Conservation (phyloP, 257 asterid genomes). For the Lantana camara region DNA sequence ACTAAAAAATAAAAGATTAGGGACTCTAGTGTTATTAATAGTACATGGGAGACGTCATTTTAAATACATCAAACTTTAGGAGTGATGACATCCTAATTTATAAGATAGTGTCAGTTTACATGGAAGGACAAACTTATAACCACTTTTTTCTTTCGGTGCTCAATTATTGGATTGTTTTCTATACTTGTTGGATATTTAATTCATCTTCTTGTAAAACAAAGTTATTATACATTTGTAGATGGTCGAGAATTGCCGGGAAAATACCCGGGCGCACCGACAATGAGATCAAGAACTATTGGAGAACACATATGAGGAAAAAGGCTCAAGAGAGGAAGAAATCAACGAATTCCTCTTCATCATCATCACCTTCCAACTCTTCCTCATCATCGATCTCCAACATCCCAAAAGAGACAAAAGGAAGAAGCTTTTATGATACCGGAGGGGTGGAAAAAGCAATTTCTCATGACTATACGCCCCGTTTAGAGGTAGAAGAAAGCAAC, state of each 20-base stretch:
- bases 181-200: neutral
- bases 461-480: conserved; percentile 19
- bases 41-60: too few species aligned
- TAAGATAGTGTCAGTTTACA: too few species aligned
- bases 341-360: conserved; percentile 24
- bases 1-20: too few species aligned
- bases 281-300: conserved; percentile 93
- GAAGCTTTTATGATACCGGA: conserved; percentile 67
- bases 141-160: too few species aligned
- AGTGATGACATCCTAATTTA: too few species aligned
- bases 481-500: conserved; percentile 34
- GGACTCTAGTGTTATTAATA: too few species aligned
- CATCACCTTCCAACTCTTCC: conserved; percentile 51
- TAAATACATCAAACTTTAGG: too few species aligned
- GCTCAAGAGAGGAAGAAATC: conserved; percentile 76
- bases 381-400: conserved; percentile 41
- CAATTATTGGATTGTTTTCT: too few species aligned
- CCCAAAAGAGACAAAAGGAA: conserved; percentile 34
- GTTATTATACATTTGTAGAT: conserved; percentile 39
- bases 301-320: conserved; percentile 85
- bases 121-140: too few species aligned
- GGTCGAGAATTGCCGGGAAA: conserved; percentile 92
- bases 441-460: conserved; percentile 31
- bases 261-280: conserved; percentile 95
- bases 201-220: neutral